These are phyloP conservation scores for Apiotrichum brassicae DNA, from an alignment of 1,284 basidiomycete genomes.

Conservation along the genomic window DNA sequence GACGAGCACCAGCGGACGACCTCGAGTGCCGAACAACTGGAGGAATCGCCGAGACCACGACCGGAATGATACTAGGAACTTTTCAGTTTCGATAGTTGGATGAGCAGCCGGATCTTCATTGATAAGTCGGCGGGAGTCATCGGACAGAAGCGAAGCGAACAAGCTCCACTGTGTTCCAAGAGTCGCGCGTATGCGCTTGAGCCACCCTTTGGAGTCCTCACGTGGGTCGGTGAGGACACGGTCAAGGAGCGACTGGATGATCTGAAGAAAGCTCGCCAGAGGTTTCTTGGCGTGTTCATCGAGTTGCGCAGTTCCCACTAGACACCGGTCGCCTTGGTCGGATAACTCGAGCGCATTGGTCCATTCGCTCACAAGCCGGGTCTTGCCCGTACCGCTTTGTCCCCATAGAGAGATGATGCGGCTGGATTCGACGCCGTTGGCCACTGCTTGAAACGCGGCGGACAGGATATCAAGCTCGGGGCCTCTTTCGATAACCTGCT, in stretches of 20 bases:
- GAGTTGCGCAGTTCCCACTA: slow-evolving; percentile 30
- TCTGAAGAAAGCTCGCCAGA: slow-evolving; percentile 33
- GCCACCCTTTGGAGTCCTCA: slow-evolving; percentile 32
- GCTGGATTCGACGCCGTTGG: neutral
- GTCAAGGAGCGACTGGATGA: slow-evolving; percentile 37
- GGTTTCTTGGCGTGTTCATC: slow-evolving; percentile 36
- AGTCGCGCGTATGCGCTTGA: slow-evolving; percentile 21
- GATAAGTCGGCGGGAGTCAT: slow-evolving; percentile 26
- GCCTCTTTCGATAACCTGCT: slow-evolving; percentile 25
- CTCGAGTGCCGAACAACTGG: slow-evolving; percentile 33
- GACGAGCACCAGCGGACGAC: slow-evolving; percentile 34
- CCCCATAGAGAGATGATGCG: slow-evolving; percentile 33
- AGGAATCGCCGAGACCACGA: slow-evolving; percentile 30
- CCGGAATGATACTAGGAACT: slow-evolving; percentile 25
- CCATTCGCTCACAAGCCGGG: slow-evolving; percentile 32
- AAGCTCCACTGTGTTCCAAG: slow-evolving; percentile 26
- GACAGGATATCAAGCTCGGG: slow-evolving; percentile 23
- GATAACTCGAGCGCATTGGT: slow-evolving; percentile 16
- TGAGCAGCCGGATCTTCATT: slow-evolving; percentile 3
- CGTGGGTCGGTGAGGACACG: slow-evolving; percentile 35
- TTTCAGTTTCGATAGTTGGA: slow-evolving; percentile 23
- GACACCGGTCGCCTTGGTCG: slow-evolving; percentile 10
- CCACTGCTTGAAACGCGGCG: slow-evolving; percentile 14
- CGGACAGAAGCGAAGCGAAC: slow-evolving; percentile 31
- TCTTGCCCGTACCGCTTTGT: slow-evolving; percentile 37